A percentile compares a stretch with the other conserved stretches of the same genome.
Conservation (phyloP, 192 early-diverging fungal species). For the Gonapodya prolifera region DNA sequence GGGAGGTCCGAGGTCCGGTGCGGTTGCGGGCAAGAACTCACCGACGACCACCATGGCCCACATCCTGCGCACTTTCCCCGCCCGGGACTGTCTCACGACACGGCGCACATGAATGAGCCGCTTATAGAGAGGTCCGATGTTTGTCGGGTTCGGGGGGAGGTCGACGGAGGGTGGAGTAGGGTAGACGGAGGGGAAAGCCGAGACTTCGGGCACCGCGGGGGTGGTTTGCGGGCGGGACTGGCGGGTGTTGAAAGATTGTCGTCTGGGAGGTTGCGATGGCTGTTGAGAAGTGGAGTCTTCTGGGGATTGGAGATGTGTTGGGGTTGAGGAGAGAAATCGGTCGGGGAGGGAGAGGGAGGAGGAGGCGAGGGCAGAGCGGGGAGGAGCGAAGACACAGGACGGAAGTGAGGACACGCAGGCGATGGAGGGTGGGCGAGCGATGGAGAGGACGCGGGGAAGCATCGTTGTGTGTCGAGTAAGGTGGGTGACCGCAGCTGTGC, state of each 20-base stretch:
- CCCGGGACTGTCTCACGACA: slow-evolving; percentile 63
- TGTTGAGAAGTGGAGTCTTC: too few relatives aligned
- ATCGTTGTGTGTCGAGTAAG: too few relatives aligned
- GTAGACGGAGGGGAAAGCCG: too few relatives aligned
- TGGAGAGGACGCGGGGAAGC: slow-evolving; percentile 61
- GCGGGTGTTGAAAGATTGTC: too few relatives aligned
- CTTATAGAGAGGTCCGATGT: slow-evolving; percentile 32
- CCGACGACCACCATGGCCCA: slow-evolving; percentile 88
- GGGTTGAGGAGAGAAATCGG: slow-evolving; percentile 24
- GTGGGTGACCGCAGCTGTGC: too few relatives aligned
- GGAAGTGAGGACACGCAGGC: slow-evolving; percentile 37
- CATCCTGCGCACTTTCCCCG: slow-evolving; percentile 67
- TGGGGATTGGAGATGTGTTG: too few relatives aligned
- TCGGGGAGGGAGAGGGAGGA: slow-evolving; percentile 60
- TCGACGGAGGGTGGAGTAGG: too few relatives aligned
- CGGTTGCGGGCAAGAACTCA: not conserved
- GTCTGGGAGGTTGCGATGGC: too few relatives aligned
- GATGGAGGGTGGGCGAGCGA: slow-evolving; percentile 58
- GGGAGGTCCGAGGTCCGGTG: too few relatives aligned
- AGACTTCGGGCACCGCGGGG: too few relatives aligned
- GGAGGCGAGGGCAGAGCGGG: slow-evolving; percentile 41
- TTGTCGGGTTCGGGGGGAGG: not conserved
- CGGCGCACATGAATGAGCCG: slow-evolving; percentile 60
- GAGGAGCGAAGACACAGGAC: slow-evolving; percentile 33
- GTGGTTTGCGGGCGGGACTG: too few relatives aligned